Evolutionary conservation across 2,329 filamentous ascomycete genomes (phyloP), one percentile per base, ranked within the genome.

Genomic region (Plectosphaerella cucumerina): DNA sequence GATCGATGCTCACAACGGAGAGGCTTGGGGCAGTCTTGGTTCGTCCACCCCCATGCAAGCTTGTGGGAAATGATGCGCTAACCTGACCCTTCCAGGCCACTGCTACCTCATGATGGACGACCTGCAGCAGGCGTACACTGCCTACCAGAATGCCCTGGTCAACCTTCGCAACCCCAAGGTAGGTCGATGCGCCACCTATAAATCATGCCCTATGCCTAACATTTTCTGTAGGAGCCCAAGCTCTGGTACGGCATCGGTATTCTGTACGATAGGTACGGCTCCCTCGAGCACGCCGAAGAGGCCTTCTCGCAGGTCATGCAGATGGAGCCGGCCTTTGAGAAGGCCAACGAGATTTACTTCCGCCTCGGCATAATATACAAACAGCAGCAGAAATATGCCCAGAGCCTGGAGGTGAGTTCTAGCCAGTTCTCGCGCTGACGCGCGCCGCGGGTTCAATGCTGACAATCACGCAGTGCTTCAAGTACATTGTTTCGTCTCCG

Each of bases 51-150:
- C 18, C 31, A 6, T 9, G 23, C 43, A n/a, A 26, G 18, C 20
- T 9, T 18, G 20, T 22, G 12, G 10, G 39, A 44, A 12, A 23
- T 11, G 23, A 45, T n/a, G 23, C 47, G 49, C 60, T 66, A 47
- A 63, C 59, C 59, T 41, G 17, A 6, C 26, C 5, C 5, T 26
- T 43, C 14, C 59, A 93, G 90, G 94, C n/a, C 94, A 97, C 68
- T 97, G 94, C 72, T 96, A 93, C 66, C 78, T 99, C 22, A 99
- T 99, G 94, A 96, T 96, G 82, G 94, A 99, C 64, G 93, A 97
- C 63, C 73, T 97, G 33, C 94, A 97, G 70, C 91, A 97, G 65
- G 94, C 94, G 1, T 99, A 99, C 64, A 89, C 90, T 31, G 92
- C 94, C 1, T 99, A 99, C 66, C 94, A 99, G 67, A 90, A 95